These are phyloP conservation scores for Borovskyia barvae DNA, from an alignment of 208 protist species.

Conservation along the genomic window DNA sequence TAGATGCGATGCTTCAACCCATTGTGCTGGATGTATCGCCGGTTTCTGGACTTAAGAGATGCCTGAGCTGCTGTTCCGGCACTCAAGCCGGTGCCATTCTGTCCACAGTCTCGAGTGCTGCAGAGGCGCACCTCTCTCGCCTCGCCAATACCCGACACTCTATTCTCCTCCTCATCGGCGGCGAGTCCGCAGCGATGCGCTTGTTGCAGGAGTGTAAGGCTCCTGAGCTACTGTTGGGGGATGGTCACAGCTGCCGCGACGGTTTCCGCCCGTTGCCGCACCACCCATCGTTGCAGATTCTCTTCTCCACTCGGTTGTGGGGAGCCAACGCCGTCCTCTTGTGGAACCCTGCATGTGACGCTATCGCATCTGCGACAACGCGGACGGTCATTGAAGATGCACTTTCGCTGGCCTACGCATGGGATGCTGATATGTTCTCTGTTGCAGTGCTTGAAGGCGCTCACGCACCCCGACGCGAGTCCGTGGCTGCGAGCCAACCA, in stretches of 20 bases:
- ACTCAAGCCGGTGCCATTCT: conserved; percentile 12
- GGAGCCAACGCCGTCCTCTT: conserved; percentile 39
- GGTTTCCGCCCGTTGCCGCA: conserved; percentile 37
- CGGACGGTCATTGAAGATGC: conserved; percentile 53
- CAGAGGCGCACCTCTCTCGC: conserved; percentile 63
- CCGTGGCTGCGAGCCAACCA: not conserved
- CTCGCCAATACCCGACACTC: conserved; percentile 53
- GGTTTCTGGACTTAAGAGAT: conserved; percentile 30
- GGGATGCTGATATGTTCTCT: conserved; percentile 81
- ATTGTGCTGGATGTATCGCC: conserved; percentile 74
- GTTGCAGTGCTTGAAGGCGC: conserved; percentile 49
- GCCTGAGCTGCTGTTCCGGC: conserved; percentile 39
- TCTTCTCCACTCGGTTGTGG: conserved; percentile 69
- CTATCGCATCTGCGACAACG: not conserved
- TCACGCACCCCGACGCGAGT: not conserved
- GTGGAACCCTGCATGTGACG: not conserved
- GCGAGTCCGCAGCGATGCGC: conserved; percentile 33
- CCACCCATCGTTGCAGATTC: conserved; percentile 36
- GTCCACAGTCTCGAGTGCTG: conserved; percentile 29
- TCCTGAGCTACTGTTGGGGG: conserved; percentile 47
- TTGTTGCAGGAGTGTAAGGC: conserved; percentile 28
- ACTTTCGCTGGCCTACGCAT: conserved; percentile 60
- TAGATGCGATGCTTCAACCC: conserved; percentile 39
- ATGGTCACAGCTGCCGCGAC: conserved; percentile 16
- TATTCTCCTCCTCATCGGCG: conserved; percentile 72